Evolutionary conservation across 495 filamentous ascomycete species (phyloP), one percentile per base, ranked within the genome.

Genomic region (Daldinia vernicosa): DNA sequence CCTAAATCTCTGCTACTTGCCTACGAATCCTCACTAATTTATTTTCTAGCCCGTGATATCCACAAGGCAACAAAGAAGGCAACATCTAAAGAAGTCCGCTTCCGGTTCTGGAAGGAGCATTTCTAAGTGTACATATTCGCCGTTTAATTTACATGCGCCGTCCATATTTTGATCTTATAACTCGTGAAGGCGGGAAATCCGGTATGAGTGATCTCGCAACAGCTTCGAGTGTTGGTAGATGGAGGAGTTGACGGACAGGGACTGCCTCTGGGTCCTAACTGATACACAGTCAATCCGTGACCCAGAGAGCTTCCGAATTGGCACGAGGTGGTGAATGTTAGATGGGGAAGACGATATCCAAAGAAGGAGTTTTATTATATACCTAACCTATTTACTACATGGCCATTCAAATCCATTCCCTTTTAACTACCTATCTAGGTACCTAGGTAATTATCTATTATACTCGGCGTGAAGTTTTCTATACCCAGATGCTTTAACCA

Each of bases 61-160:
- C 89, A 89, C 76, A 89, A 89, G 76, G 94, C 95, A 14, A 90
- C 92, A 55, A 90, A 88, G 73, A 74, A 79, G 50, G 89, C 90
- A 6, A 92, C 88, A 19, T 89, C 85, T 6, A 86, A 84, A 67
- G 92, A 97, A 69, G 92, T 99, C 61, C 87, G 87, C 62, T 99
- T 98, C 83, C 93, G 92, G 77, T 99, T 99, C 85, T 99, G 95
- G 95, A 99, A 98, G 82, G 95, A 99, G 81, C 94, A 99, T 74
- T 87, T 87, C 71, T 87, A 82, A 68, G 47, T 63, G 60, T 62
- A 59, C 54, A 56, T 58, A 67, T 69, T 53, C 40, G 37, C 52
- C 47, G 64, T 50, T 45, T 60, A 54, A 68, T 70, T 53, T 65
- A 40, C 50, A 56, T 70, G 30, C 64, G 54, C 26, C 22, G 32